Evolutionary conservation across 805 yeast species (phyloP).

Genomic region (Spathaspora passalidarum): DNA sequence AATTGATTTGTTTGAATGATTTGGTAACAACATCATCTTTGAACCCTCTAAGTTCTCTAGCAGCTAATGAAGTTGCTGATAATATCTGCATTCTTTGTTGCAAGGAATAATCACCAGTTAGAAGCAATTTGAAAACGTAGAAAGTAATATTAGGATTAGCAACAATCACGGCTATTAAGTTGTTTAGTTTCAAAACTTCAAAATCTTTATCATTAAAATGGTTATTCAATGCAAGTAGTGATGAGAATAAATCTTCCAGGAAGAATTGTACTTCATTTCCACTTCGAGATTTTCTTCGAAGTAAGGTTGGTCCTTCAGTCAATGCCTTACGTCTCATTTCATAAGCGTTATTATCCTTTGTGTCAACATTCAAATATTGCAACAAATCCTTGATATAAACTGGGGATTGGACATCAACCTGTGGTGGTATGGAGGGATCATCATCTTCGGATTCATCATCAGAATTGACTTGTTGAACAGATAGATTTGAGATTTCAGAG

Average conservation of each 20-base stretch:
- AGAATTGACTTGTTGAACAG: slow-evolving; percentile 1
- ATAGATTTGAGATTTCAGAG: background rate
- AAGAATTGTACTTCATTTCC: slow-evolving; percentile 54
- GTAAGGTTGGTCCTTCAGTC: slow-evolving; percentile 52
- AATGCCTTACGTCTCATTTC: slow-evolving; percentile 51
- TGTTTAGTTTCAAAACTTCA: slow-evolving; percentile 61
- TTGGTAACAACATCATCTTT: slow-evolving; percentile 47
- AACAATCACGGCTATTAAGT: slow-evolving; percentile 62
- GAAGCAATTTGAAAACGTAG: slow-evolving; percentile 46
- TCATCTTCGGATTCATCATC: slow-evolving; percentile 41
- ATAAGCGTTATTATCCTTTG: slow-evolving; percentile 43
- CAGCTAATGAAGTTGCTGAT: slow-evolving; percentile 66
- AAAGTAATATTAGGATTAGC: slow-evolving; percentile 44
- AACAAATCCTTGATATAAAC: slow-evolving; percentile 74
- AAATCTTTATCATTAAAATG: slow-evolving; percentile 55
- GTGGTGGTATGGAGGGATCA: slow-evolving; percentile 41
- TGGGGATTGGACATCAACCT: slow-evolving; percentile 43
- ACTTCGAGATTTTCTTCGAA: slow-evolving; percentile 51
- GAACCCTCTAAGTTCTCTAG: slow-evolving; percentile 67
- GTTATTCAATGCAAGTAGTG: slow-evolving; percentile 54
- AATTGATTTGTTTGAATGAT: slow-evolving; percentile 25
- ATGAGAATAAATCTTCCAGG: slow-evolving; percentile 50
- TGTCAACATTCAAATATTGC: slow-evolving; percentile 48
- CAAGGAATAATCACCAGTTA: slow-evolving; percentile 74
- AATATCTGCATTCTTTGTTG: slow-evolving; percentile 73